phyloP scores from a whole-genome alignment of 208 protist species.

The Leishmania martiniquensis region DNA sequence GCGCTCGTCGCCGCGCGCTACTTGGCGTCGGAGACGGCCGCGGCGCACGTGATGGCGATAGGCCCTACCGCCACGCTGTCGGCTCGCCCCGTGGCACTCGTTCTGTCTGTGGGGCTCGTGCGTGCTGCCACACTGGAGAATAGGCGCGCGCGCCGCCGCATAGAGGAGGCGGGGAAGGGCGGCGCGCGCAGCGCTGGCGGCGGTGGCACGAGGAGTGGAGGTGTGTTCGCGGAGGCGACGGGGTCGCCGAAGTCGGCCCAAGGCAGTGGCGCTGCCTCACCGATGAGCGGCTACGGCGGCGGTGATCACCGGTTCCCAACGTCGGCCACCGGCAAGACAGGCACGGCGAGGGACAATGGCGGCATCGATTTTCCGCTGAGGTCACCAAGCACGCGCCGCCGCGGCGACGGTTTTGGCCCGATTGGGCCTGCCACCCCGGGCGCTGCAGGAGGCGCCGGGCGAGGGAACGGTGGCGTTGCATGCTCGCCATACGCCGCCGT shows the following conservation, averaged over 20 bases:
- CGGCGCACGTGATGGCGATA: slow-evolving; percentile 8
- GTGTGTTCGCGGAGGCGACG: background rate
- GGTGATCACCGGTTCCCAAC: slow-evolving; percentile 12
- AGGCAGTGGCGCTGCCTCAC: background rate
- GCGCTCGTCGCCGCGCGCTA: slow-evolving; percentile 14
- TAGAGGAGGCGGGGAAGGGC: slow-evolving; percentile 1
- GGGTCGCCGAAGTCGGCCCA: background rate
- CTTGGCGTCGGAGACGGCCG: slow-evolving; percentile 18
- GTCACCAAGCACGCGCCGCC: background rate
- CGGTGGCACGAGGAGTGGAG: background rate
- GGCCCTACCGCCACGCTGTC: slow-evolving; percentile 15
- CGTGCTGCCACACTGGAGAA: slow-evolving; percentile 24
- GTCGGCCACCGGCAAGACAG: background rate
- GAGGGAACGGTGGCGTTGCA: background rate
- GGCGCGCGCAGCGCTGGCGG: background rate
- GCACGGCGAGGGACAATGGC: background rate
- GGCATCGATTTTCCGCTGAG: background rate
- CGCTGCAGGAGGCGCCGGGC: background rate
- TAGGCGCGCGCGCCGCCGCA: slow-evolving; percentile 10
- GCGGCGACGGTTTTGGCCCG: background rate
- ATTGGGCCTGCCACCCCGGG: background rate
- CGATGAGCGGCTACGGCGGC: background rate
- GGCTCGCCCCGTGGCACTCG: slow-evolving; percentile 12
- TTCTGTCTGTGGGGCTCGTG: slow-evolving; percentile 28
- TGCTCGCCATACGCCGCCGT: background rate